Evolutionary conservation across 306 rosid genomes (phyloP), one percentile per base, ranked within the genome.

Genomic region (Cajanus cajan): DNA sequence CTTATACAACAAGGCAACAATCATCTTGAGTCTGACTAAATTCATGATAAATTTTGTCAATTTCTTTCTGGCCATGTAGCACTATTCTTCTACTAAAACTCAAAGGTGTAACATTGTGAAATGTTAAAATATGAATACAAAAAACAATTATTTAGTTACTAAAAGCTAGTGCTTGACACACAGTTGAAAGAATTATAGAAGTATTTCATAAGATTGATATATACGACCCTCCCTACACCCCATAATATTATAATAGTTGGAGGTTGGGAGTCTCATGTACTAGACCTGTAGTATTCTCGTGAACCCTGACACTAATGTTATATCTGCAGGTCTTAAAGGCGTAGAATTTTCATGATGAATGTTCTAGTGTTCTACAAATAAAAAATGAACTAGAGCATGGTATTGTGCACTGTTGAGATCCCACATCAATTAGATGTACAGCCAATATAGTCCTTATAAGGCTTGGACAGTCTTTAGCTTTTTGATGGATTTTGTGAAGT

Each of bases 331-430:
- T 36, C 71, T 44, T 63, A 34, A 76, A 40, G n/a, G 11, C 18
- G 66, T 66, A 47, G 18, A 73, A 14, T 13, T 41, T 73, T 50
- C 80, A 70, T 57, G 24, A 11, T 40, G 78, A 73, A 67, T 77
- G 50, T 71, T 66, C 57, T 9, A 73, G 58, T 77, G 50, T 71
- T 66, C 57, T 9, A 62, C 19, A 39, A 76, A 55, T 47, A 22
- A 70, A 68, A 39, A 44, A 59, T 25, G 19, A 33, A 43, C 15
- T 72, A 31, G 37, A 77, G 73, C 14, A n/a, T 50, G 77, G 33
- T 48, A 70, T 83, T 36, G 62, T 51, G 51, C 33, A 40, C 41
- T 19, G 6, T 19, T 52, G 31, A 19, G 2, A 52, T 52, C 14
- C 2, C 24, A 8, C 61, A 19, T 52, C 1, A 4, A 52, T 5